These are phyloP conservation scores for Picocystis sp. DNA, from an alignment of 163 green algal species.

Conservation along the genomic window DNA sequence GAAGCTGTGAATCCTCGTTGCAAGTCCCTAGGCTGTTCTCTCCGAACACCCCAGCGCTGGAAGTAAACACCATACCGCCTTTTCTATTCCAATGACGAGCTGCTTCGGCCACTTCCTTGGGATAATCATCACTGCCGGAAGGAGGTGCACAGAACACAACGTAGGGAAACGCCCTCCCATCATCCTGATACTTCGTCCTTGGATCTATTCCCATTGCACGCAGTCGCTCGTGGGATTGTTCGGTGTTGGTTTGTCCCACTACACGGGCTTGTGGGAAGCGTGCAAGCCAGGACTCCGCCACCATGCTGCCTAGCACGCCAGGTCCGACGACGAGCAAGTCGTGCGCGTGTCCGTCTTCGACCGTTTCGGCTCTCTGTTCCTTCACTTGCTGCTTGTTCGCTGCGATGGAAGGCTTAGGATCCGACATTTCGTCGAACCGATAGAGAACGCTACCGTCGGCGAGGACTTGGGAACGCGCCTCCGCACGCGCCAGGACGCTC, in stretches of 20 bases:
- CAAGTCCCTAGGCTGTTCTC: conserved; percentile 43
- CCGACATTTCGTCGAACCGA: too few species aligned
- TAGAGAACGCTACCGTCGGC: too few species aligned
- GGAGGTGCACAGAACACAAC: conserved; percentile 79
- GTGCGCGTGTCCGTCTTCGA: neutral
- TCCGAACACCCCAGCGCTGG: conserved; percentile 54
- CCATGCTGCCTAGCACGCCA: conserved; percentile 58
- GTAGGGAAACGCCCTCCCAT: conserved; percentile 39
- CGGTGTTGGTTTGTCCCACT: conserved; percentile 69
- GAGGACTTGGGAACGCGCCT: too few species aligned
- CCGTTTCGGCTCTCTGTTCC: too few species aligned
- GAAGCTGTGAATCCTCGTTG: conserved; percentile 34
- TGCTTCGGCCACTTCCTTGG: conserved; percentile 46
- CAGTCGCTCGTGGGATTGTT: conserved; percentile 48
- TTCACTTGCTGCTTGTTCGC: too few species aligned
- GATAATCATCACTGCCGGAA: conserved; percentile 69
- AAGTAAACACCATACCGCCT: conserved; percentile 74
- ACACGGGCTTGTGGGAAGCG: conserved; percentile 35
- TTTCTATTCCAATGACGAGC: conserved; percentile 58
- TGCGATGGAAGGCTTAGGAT: too few species aligned
- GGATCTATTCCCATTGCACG: conserved; percentile 26
- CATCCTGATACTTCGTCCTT: conserved; percentile 9
- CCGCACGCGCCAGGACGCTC: too few species aligned
- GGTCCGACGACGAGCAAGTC: conserved; percentile 62
- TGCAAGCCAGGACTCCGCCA: conserved; percentile 54